Evolutionary conservation across 2,329 filamentous ascomycete species (phyloP).

Genomic region (Venturia aucupariae): DNA sequence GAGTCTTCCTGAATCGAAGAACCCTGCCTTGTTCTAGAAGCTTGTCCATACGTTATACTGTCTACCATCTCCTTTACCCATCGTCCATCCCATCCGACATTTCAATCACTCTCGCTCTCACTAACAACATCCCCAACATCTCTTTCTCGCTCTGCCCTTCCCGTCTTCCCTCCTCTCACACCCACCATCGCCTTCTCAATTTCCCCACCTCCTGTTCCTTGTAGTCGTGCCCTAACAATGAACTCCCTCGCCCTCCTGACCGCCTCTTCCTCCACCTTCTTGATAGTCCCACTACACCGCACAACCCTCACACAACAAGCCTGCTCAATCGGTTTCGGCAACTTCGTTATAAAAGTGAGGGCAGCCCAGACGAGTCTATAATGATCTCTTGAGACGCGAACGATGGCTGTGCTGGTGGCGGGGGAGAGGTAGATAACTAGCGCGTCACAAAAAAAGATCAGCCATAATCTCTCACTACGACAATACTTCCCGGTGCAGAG

Average conservation of each 20-base stretch:
- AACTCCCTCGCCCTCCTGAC: constrained; percentile 61
- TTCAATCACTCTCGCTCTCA: background rate
- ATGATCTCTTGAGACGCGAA: constrained; percentile 71
- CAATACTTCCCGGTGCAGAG: too few relatives aligned
- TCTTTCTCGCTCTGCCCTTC: background rate
- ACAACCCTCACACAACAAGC: constrained; percentile 77
- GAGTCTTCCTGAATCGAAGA: too few relatives aligned
- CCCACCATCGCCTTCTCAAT: background rate
- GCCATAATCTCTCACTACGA: background rate
- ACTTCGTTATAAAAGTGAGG: constrained; percentile 64
- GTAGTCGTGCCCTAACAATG: background rate
- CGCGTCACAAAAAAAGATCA: background rate
- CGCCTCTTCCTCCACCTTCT: constrained; percentile 83
- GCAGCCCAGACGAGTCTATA: constrained; percentile 87
- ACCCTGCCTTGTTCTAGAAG: too few relatives aligned
- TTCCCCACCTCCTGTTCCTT: background rate
- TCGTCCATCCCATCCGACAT: background rate
- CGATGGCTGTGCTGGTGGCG: constrained; percentile 89
- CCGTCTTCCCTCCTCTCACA: background rate
- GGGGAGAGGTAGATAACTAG: constrained; percentile 85
- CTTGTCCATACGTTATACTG: too few relatives aligned
- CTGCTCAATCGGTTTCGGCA: constrained; percentile 52
- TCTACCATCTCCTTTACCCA: too few relatives aligned
- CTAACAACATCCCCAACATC: background rate
- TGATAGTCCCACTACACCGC: constrained; percentile 84